Conservation (phyloP, 441 rosid genomes). For the Geranium incanum region DNA sequence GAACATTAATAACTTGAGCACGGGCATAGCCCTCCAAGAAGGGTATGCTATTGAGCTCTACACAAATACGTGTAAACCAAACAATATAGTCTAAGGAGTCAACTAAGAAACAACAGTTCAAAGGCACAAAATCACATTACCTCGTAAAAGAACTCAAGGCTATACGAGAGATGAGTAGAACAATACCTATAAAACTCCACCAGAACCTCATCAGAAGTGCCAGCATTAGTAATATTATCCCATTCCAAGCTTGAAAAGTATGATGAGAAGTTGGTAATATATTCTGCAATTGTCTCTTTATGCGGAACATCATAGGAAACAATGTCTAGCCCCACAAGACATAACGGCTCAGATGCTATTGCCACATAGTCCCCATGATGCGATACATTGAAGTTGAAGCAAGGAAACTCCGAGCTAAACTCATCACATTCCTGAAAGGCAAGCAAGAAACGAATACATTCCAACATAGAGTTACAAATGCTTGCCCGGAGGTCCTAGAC, state of each 20-base stretch:
- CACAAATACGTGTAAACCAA: no score
- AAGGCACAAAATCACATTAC: no score
- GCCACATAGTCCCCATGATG: slow-evolving; percentile 70
- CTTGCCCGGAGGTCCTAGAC: not conserved
- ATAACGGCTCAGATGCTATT: slow-evolving; percentile 62
- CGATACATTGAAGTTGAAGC: slow-evolving; percentile 63
- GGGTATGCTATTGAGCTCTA: no score
- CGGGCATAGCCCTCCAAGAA: no score
- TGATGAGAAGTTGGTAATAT: slow-evolving; percentile 38
- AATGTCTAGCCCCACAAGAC: slow-evolving; percentile 60
- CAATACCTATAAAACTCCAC: slow-evolving; percentile 54
- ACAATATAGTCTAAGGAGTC: no score
- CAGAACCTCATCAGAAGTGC: slow-evolving; percentile 33
- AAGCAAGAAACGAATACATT: slow-evolving; percentile 13
- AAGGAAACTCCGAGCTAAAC: slow-evolving; percentile 31
- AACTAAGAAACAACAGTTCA: no score
- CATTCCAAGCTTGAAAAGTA: slow-evolving; percentile 55
- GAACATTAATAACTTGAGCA: no score
- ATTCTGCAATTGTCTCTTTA: slow-evolving; percentile 38
- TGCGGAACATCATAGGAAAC: slow-evolving; percentile 33
- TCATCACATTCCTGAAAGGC: slow-evolving; percentile 35
- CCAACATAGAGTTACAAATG: slow-evolving; percentile 5
- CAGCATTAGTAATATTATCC: slow-evolving; percentile 38
- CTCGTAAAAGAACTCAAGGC: not conserved
- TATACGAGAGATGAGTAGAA: not conserved